phyloP scores from a whole-genome alignment of 192 early-diverging fungal species.

The Backusella sp. region DNA sequence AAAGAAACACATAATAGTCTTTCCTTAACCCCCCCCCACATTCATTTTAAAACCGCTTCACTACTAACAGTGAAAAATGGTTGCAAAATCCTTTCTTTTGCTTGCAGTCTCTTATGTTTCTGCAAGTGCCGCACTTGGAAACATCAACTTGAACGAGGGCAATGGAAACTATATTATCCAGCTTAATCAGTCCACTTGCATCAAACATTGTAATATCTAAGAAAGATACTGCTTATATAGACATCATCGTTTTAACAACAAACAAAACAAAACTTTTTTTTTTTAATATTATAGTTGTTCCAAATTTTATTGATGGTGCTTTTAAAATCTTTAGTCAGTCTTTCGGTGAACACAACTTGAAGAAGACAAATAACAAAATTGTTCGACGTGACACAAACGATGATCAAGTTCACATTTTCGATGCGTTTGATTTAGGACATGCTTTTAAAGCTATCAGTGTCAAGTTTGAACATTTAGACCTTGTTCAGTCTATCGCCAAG shows the following conservation, averaged over 20 bases:
- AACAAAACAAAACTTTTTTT: background rate
- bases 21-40: background rate
- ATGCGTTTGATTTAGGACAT: slow-evolving; percentile 16
- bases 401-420: slow-evolving; percentile 17
- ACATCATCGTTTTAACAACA: background rate
- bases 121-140: background rate
- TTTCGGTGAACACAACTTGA: background rate
- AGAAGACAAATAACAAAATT: slow-evolving; percentile 10
- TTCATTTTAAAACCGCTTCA: background rate
- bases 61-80: background rate
- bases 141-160: background rate
- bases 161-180: slow-evolving; percentile 18
- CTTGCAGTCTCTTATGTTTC: slow-evolving; percentile 3
- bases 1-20: background rate
- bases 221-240: background rate
- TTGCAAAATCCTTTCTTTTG: slow-evolving; percentile 7
- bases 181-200: slow-evolving; percentile 9
- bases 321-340: slow-evolving; percentile 8
- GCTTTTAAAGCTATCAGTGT: slow-evolving; percentile 18
- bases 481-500: background rate
- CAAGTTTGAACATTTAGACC: background rate
- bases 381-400: slow-evolving; percentile 10
- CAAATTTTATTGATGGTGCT: slow-evolving; percentile 12
- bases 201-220: slow-evolving; percentile 16
- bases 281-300: slow-evolving; percentile 18